Percentiles rank a stretch among this genome's conserved stretches.
phyloP scores from a whole-genome alignment of 2,329 filamentous ascomycete species.

The Sporothrix pallida region DNA sequence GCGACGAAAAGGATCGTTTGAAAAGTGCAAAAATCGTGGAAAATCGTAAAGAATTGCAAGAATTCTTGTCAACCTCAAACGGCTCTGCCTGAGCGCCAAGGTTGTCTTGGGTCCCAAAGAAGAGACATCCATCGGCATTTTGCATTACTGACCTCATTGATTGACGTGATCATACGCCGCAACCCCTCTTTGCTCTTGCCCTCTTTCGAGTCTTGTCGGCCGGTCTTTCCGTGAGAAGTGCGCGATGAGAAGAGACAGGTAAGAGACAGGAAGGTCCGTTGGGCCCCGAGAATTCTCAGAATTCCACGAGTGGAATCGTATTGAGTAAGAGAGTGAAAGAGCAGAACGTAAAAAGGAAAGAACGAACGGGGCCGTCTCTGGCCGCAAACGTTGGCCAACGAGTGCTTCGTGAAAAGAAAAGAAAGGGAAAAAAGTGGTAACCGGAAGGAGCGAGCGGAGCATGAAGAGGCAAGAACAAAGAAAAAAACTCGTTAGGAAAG shows the following conservation, averaged over 20 bases:
- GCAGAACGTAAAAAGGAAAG: not conserved
- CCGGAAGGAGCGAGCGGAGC: not conserved
- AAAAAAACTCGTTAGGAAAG: not conserved
- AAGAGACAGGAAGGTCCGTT: not conserved
- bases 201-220: not conserved
- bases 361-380: not conserved
- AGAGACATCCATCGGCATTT: constrained; percentile 3
- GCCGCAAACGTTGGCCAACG: constrained; percentile 15
- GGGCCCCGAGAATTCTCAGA: too few relatives aligned
- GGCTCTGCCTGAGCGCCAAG: constrained; percentile 5
- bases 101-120: not conserved
- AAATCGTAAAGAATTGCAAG: not conserved
- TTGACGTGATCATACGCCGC: constrained; percentile 15
- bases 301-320: not conserved
- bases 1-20: too few relatives aligned
- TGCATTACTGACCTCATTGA: constrained; percentile 14
- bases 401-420: not conserved
- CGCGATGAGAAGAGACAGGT: not conserved
- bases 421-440: not conserved
- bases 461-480: not conserved
- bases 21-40: not conserved
- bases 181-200: not conserved
- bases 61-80: constrained; percentile 6
- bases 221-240: not conserved
- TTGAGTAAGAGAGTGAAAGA: not conserved